Evolutionary conservation across 148 eudicot genomes (phyloP).

Genomic region (Rheum nobile): DNA sequence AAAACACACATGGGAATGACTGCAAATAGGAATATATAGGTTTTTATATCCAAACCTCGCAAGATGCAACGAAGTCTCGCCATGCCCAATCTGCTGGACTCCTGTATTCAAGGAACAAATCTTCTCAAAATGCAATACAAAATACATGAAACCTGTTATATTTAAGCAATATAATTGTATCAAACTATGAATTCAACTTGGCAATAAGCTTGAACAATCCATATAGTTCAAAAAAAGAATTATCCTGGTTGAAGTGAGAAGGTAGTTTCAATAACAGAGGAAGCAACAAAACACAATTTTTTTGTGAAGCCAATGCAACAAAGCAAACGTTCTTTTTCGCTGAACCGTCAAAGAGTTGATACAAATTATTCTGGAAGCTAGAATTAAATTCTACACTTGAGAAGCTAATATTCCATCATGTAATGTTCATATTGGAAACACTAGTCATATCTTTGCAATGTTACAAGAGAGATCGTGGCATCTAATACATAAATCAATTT

Average conservation of each 20-base stretch:
- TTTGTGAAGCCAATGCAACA: background rate
- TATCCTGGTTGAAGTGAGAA: background rate
- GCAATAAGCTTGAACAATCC: background rate
- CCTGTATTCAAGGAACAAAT: constrained; percentile 15
- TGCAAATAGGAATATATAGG: constrained; percentile 21
- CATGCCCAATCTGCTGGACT: constrained; percentile 22
- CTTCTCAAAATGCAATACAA: background rate
- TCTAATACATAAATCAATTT: background rate
- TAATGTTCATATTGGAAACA: background rate
- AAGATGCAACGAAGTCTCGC: constrained; percentile 25
- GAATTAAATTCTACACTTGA: background rate
- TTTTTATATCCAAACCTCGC: constrained; percentile 26
- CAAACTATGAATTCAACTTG: background rate
- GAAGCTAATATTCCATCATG: background rate
- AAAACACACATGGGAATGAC: constrained; percentile 24
- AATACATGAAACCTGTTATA: background rate
- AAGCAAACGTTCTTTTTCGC: background rate
- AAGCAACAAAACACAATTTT: background rate
- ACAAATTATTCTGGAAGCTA: background rate
- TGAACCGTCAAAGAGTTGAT: background rate
- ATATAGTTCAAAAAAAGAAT: background rate
- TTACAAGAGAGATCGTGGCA: background rate
- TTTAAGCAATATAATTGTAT: background rate
- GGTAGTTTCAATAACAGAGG: background rate
- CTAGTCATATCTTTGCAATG: background rate